Evolutionary conservation across 2,329 filamentous ascomycete genomes (phyloP), one percentile per base, ranked within the genome.

Genomic region (Coniochaeta sp.): DNA sequence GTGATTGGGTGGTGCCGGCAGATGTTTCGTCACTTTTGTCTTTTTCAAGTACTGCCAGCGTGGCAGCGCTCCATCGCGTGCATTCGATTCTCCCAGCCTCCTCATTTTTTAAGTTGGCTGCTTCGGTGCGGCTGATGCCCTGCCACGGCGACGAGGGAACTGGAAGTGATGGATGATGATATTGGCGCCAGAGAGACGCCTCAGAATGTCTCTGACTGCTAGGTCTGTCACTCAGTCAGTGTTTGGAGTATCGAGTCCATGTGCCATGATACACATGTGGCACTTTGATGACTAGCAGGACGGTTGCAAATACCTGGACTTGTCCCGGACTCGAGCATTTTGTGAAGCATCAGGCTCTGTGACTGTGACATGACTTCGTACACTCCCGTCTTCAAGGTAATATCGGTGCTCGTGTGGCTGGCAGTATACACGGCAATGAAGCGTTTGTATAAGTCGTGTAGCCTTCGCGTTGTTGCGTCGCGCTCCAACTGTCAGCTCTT

Each of bases 21-120:
- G 33, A 53, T 51, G 54, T 59, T 59, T 61, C 60, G 60, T 61
- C 59, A 62, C 59, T 54, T 54, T n/a, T n/a, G n/a, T n/a, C n/a
- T n/a, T n/a, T n/a, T 55, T 60, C 55, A 61, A 63, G 61, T 61
- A 62, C 53, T 63, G 63, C 62, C 63, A 65, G 53, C 62, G 57
- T 61, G 64, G 50, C 48, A 49, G 38, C 51, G 12, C 9, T 20
- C n/a, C 18, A 47, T 27, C 16, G 9, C 16, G n/a, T 9, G n/a
- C n/a, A n/a, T n/a, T n/a, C n/a, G n/a, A n/a, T n/a, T n/a, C n/a
- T 18, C 47, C 49, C 56, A 58, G 55, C 49, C 54, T 53, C 52
- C 54, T 52, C 49, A 42, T 33, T 51, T 56, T 51, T 47, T n/a
- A n/a, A n/a, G n/a, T n/a, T n/a, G n/a, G n/a, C 31, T 53, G 42